Conservation (phyloP, 768 basidiomycete genomes). For the Kwoniella mangroviensis region DNA sequence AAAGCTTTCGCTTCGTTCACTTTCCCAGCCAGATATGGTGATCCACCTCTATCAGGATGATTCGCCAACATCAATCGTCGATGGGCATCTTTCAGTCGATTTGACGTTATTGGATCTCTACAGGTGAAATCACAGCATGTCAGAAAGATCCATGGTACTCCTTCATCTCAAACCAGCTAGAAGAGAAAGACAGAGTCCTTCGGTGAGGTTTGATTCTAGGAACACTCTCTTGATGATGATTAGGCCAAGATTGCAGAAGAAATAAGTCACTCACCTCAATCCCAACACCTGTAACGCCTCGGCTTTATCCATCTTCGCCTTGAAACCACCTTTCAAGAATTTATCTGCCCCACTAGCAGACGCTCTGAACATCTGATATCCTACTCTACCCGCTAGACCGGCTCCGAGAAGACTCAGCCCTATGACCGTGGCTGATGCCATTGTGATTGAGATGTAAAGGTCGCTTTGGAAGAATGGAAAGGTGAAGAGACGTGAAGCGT, state of each 20-base stretch:
- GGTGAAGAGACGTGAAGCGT: background rate
- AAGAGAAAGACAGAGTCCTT: too few species aligned
- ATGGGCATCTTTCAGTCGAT: conserved; percentile 88
- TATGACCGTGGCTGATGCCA: conserved; percentile 52
- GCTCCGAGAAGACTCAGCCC: conserved; percentile 54
- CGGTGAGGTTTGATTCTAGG: too few species aligned
- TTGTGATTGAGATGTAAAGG: conserved; percentile 17
- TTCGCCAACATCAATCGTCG: conserved; percentile 97
- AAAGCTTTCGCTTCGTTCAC: conserved; percentile 98
- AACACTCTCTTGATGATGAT: too few species aligned
- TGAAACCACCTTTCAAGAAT: conserved; percentile 94
- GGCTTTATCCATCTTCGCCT: conserved; percentile 90
- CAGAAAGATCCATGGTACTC: background rate
- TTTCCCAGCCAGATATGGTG: conserved; percentile 97
- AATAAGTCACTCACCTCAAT: conserved; percentile 70
- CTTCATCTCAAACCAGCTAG: too few species aligned
- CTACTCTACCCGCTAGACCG: conserved; percentile 51
- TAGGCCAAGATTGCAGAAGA: background rate
- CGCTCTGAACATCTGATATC: conserved; percentile 43
- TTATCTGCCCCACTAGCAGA: conserved; percentile 67
- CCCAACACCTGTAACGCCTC: conserved; percentile 92
- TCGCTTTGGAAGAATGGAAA: background rate
- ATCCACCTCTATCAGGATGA: conserved; percentile 96
- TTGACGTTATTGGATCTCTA: conserved; percentile 83
- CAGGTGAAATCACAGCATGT: background rate